Evolutionary conservation across 768 basidiomycete genomes (phyloP).

Genomic region (Amylocystis lapponica): DNA sequence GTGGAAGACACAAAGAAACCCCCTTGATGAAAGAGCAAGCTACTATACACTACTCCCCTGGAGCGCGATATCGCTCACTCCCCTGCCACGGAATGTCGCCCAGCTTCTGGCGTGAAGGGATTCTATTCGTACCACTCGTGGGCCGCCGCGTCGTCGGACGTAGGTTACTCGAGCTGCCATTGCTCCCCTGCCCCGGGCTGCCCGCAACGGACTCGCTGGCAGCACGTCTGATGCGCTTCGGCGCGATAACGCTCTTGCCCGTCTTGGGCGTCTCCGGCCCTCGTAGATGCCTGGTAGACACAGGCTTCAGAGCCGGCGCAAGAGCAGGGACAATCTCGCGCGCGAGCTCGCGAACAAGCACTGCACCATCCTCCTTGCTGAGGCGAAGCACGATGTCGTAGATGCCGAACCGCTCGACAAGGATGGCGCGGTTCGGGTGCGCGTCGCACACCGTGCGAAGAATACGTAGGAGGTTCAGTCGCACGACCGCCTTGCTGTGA

Average conservation of each 20-base stretch:
- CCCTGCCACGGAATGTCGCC: slow-evolving; percentile 63
- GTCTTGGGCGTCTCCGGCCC: slow-evolving; percentile 34
- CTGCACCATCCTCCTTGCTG: slow-evolving; percentile 82
- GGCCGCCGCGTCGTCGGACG: slow-evolving; percentile 23
- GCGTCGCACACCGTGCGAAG: slow-evolving; percentile 83
- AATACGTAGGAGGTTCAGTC: slow-evolving; percentile 84
- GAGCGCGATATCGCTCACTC: no score
- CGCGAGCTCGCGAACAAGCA: slow-evolving; percentile 86
- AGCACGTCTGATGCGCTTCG: slow-evolving; percentile 58
- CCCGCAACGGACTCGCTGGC: slow-evolving; percentile 61
- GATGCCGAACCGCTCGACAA: slow-evolving; percentile 80
- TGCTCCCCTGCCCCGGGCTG: slow-evolving; percentile 14
- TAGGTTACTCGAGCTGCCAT: slow-evolving; percentile 10
- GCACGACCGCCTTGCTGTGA: slow-evolving; percentile 79
- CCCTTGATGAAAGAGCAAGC: no score
- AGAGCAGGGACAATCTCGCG: slow-evolving; percentile 79
- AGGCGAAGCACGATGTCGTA: slow-evolving; percentile 76
- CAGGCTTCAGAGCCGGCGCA: slow-evolving; percentile 63
- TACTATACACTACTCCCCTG: no score
- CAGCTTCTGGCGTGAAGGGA: slow-evolving; percentile 45
- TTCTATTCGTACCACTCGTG: slow-evolving; percentile 30
- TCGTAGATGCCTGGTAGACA: slow-evolving; percentile 25
- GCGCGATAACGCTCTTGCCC: slow-evolving; percentile 41
- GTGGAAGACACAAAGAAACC: no score
- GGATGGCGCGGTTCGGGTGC: slow-evolving; percentile 75